These are phyloP conservation scores for Gigaspora rosea DNA, from an alignment of 192 early-diverging fungal species.

Conservation along the genomic window DNA sequence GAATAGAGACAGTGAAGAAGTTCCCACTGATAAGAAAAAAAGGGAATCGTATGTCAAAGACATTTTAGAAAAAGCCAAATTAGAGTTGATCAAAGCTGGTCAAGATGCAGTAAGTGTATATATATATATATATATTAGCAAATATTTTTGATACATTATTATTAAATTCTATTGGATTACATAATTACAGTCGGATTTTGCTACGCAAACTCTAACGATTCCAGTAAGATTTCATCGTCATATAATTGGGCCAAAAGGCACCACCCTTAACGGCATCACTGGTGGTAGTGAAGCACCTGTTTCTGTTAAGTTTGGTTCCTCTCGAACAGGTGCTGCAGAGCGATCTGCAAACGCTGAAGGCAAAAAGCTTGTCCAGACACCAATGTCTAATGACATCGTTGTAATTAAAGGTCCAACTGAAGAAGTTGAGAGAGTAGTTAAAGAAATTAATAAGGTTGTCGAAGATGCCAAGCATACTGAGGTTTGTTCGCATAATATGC, in stretches of 20 bases:
- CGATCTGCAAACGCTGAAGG: conserved; percentile 49
- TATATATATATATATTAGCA: too few species aligned
- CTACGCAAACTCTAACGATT: conserved; percentile 58
- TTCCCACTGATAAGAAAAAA: conserved; percentile 32
- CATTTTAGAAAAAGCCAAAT: conserved; percentile 56
- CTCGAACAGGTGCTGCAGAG: conserved; percentile 40
- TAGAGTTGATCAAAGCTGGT: conserved; percentile 70
- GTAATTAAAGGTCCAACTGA: conserved; percentile 78
- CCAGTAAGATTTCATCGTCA: conserved; percentile 75
- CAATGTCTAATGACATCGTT: conserved; percentile 66
- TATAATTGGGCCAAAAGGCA: conserved; percentile 76
- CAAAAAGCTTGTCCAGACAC: conserved; percentile 44
- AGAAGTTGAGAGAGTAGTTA: conserved; percentile 72
- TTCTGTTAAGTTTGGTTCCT: conserved; percentile 70
- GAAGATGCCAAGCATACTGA: conserved; percentile 73
- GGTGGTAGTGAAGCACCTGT: conserved; percentile 62
- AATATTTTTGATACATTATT: background rate
- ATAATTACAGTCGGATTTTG: conserved; percentile 56
- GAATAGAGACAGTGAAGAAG: conserved; percentile 48
- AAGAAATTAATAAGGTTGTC: conserved; percentile 66
- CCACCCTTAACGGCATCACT: conserved; percentile 74
- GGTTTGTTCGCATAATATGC: background rate
- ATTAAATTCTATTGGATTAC: background rate
- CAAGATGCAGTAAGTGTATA: conserved; percentile 45
- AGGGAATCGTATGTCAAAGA: conserved; percentile 50